Evolutionary conservation across 495 filamentous ascomycete genomes (phyloP), one percentile per base, ranked within the genome.

Genomic region (Copromyces sp.): DNA sequence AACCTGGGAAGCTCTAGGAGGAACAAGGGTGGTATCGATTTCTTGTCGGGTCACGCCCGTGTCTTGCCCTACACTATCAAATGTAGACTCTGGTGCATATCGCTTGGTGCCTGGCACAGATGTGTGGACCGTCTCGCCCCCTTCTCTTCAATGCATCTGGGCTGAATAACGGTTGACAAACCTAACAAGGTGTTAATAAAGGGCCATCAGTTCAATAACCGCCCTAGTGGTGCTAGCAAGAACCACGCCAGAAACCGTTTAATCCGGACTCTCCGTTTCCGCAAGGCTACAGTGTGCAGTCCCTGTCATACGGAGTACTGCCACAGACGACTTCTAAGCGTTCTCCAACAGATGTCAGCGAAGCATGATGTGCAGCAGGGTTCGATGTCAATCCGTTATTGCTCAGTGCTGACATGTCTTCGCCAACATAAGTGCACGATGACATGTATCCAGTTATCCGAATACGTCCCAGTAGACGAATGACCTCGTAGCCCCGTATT

Each of bases 301-400:
- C 24, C 53, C 53, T 65, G 24, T 24, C 29, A 65, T 65, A 65
- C 53, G 53, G 29, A 65, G 53, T 65, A 35, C 53, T 17, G 29
- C 29, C 53, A 65, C 53, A 32, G 29, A 61, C 53, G 29, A 61
- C 53, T 16, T 32, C 14, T 16, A 29, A 61, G 24, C 53, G 24
- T 32, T 61, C 53, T 61, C 53, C 53, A 32, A 65, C 29, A 65
- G 53, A 65, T 65, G 29, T 42, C 70, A 68, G 65, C 41, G 40
- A 17, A 69, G 61, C 68, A 74, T 75, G 77, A 78, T 78, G 73
- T 74, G 76, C 77, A 72, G 73, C 77, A 78, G 75, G 77, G 77
- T 76, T 77, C 47, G 38, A 75, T 70, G 69, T 37, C 29, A 35
- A 35, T 65, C 53, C 53, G 53, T 35, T 65, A 9, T 65, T 35